Percentiles rank a stretch among this genome's conserved stretches.
phyloP scores from a whole-genome alignment of 495 filamentous ascomycete genomes.

The Thermochaetoides thermophila region DNA sequence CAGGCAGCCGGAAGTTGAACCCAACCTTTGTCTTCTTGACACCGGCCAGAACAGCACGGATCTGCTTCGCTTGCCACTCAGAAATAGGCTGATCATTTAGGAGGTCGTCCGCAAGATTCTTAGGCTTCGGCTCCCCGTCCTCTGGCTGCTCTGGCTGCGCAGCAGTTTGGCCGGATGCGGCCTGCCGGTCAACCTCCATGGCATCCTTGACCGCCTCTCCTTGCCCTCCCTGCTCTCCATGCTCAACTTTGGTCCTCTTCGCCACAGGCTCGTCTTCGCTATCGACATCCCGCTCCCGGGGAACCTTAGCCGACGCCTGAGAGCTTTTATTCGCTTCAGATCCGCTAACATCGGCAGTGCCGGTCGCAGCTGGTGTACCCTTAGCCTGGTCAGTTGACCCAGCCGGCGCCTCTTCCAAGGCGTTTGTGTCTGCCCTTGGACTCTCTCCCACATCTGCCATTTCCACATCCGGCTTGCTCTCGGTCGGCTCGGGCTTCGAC shows the following conservation, averaged over 20 bases:
- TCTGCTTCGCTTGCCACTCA: constrained; percentile 29
- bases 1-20: constrained; percentile 55
- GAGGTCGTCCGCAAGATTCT: constrained; percentile 12
- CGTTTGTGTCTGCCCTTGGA: no score
- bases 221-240: no score
- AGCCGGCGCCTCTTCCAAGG: no score
- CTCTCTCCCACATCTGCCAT: no score
- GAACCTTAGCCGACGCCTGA: constrained; percentile 34
- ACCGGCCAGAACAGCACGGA: constrained; percentile 43
- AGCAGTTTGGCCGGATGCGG: background rate
- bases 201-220: constrained; percentile 14
- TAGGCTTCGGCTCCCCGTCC: constrained; percentile 1
- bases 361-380: constrained; percentile 1
- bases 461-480: no score
- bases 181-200: constrained; percentile 11
- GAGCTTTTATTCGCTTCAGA: constrained; percentile 15
- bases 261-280: constrained; percentile 56
- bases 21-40: constrained; percentile 72
- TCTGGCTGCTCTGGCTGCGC: background rate
- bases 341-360: constrained; percentile 22
- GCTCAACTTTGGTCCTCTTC: constrained; percentile 50
- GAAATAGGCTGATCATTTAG: constrained; percentile 27
- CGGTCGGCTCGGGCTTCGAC: no score
- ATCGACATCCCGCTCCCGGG: constrained; percentile 60
- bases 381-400: no score